Conservation (phyloP, 177 flowering plant genomes). For the Tripterygium wilfordii region DNA sequence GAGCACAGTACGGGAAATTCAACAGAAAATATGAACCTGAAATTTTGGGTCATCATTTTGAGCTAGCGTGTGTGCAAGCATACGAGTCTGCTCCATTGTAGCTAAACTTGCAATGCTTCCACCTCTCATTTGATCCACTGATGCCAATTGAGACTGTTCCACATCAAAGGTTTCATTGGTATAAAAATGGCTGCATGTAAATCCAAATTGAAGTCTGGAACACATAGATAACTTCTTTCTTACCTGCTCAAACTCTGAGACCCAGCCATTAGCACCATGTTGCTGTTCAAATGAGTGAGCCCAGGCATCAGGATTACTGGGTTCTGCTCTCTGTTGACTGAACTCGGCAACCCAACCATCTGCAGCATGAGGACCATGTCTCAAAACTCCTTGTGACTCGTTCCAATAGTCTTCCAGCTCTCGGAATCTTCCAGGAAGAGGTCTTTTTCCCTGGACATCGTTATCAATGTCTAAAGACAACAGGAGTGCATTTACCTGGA, state of each 20-base stretch:
- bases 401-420: conserved; percentile 93
- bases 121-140: conserved; percentile 47
- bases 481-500: conserved; percentile 78
- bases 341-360: conserved; percentile 83
- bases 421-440: conserved; percentile 55
- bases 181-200: too few species aligned
- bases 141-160: conserved; percentile 67
- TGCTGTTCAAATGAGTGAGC: conserved; percentile 76
- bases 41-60: conserved; percentile 92
- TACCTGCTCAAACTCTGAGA: conserved; percentile 90
- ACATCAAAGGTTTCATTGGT: too few species aligned
- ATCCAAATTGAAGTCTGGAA: too few species aligned
- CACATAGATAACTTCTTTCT: conserved; percentile 16
- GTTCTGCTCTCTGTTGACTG: conserved; percentile 38
- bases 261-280: conserved; percentile 89
- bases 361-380: conserved; percentile 37
- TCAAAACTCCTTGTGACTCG: conserved; percentile 63
- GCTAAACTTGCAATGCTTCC: conserved; percentile 49
- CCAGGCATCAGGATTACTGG: conserved; percentile 63
- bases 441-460: conserved; percentile 50
- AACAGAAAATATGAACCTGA: conserved; percentile 56
- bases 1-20: neutral
- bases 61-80: conserved; percentile 90
- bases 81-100: conserved; percentile 90
- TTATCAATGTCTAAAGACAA: conserved; percentile 81